phyloP scores from a whole-genome alignment of 2,329 filamentous ascomycete species.

The Triangularia verruculosa region DNA sequence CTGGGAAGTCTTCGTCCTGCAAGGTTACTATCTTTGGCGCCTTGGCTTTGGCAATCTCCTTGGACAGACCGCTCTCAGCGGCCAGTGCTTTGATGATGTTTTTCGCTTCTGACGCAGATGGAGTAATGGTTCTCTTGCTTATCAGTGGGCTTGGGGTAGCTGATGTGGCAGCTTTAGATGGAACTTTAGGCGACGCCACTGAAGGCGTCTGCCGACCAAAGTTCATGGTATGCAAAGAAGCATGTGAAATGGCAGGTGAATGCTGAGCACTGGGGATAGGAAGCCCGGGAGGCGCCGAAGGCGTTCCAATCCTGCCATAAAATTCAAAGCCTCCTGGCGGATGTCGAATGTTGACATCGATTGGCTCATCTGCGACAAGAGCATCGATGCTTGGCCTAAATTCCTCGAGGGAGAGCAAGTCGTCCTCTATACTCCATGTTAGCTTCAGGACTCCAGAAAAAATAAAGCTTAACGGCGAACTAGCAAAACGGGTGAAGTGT shows the following conservation, averaged over 20 bases:
- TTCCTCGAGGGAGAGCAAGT: constrained; percentile 59
- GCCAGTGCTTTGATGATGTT: constrained; percentile 42
- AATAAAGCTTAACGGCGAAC: background rate
- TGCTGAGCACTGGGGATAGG: constrained; percentile 40
- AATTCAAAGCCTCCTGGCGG: constrained; percentile 29
- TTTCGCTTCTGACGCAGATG: constrained; percentile 28
- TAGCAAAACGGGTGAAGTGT: background rate
- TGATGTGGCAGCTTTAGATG: constrained; percentile 32
- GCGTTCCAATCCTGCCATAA: constrained; percentile 32
- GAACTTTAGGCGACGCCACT: constrained; percentile 28
- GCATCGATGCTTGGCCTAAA: constrained; percentile 64
- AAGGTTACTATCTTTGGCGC: constrained; percentile 47
- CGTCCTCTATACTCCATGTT: constrained; percentile 55
- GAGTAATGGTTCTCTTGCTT: constrained; percentile 27
- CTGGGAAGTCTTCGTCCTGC: constrained; percentile 63
- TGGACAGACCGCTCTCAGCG: constrained; percentile 45
- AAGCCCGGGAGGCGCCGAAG: constrained; percentile 48
- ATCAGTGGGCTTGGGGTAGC: constrained; percentile 24
- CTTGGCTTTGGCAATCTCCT: constrained; percentile 42
- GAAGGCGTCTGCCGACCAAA: constrained; percentile 28
- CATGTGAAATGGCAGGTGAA: constrained; percentile 30
- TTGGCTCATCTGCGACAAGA: constrained; percentile 60
- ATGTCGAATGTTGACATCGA: constrained; percentile 31
- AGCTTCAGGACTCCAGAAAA: constrained; percentile 35
- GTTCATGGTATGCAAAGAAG: constrained; percentile 21